A percentile compares a stretch with the other conserved stretches of the same genome.
Evolutionary conservation across 805 yeast genomes (phyloP).

Genomic region (Saccharomycopsis babjevae): DNA sequence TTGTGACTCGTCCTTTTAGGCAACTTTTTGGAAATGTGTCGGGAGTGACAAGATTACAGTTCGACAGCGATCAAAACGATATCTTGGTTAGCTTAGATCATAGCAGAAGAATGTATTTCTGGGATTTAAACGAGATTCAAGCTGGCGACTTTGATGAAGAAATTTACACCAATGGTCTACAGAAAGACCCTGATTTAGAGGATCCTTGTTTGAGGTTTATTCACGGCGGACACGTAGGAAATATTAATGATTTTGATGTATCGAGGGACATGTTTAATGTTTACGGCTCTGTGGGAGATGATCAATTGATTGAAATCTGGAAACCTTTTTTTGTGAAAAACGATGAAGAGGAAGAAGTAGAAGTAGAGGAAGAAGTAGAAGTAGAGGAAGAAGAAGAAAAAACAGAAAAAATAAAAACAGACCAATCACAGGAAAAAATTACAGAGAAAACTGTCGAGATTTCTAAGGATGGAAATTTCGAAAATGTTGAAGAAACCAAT

Average conservation of each 20-base stretch:
- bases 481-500: not conserved
- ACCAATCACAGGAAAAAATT: constrained; percentile 8
- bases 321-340: constrained; percentile 31
- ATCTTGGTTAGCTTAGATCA: constrained; percentile 48
- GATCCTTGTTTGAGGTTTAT: constrained; percentile 73
- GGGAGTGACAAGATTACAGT: constrained; percentile 45
- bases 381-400: not conserved
- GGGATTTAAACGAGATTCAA: constrained; percentile 60
- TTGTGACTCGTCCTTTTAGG: constrained; percentile 47
- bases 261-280: constrained; percentile 51
- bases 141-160: constrained; percentile 46
- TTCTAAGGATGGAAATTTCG: not conserved
- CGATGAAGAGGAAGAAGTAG: constrained; percentile 32
- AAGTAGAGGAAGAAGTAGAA: constrained; percentile 16
- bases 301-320: constrained; percentile 69
- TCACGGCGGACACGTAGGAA: constrained; percentile 80
- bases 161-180: constrained; percentile 28
- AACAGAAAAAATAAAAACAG: constrained; percentile 12
- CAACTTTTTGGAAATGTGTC: constrained; percentile 57
- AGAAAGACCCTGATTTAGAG: constrained; percentile 44
- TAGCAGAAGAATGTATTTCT: constrained; percentile 61
- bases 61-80: constrained; percentile 40
- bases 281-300: constrained; percentile 63
- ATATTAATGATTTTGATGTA: constrained; percentile 58
- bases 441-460: not conserved